These are phyloP conservation scores for Claviceps africana DNA, from an alignment of 2,329 filamentous ascomycete genomes.

Conservation along the genomic window DNA sequence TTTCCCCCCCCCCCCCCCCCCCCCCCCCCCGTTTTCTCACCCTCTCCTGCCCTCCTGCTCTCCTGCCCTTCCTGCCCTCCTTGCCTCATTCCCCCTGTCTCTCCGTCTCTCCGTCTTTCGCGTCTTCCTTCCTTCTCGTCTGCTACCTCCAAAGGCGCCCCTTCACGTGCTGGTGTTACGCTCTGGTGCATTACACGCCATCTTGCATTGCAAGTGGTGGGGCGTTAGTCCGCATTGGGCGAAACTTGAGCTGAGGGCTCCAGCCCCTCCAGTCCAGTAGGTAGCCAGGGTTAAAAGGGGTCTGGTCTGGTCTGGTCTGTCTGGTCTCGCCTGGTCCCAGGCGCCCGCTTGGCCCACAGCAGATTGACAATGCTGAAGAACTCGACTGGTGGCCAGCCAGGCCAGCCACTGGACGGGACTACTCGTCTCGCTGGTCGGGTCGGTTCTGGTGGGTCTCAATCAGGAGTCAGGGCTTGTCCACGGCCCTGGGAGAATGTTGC, in stretches of 20 bases:
- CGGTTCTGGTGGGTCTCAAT: neutral
- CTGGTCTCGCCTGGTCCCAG: too few relatives aligned
- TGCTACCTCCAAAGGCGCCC: too few relatives aligned
- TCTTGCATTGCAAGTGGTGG: neutral
- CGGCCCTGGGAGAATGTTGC: neutral
- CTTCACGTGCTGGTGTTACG: neutral
- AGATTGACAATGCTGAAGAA: neutral
- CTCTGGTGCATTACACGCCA: neutral
- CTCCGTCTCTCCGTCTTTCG: too few relatives aligned
- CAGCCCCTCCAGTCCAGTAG: neutral
- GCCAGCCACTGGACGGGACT: too few relatives aligned
- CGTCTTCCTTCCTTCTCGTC: too few relatives aligned
- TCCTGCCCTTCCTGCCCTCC: too few relatives aligned
- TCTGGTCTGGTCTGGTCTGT: neutral
- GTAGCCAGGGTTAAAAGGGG: neutral
- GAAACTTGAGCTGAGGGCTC: neutral
- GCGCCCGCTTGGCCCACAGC: neutral
- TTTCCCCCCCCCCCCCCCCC: too few relatives aligned
- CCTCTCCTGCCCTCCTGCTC: too few relatives aligned
- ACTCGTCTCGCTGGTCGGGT: too few relatives aligned
- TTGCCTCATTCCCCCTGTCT: too few relatives aligned
- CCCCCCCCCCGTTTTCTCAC: too few relatives aligned
- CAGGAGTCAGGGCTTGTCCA: neutral
- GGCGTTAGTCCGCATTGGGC: neutral
- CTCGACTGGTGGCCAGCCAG: neutral